These are phyloP conservation scores for Phascolomyces articulosus DNA, from an alignment of 371 early-diverging fungal genomes.

Conservation along the genomic window DNA sequence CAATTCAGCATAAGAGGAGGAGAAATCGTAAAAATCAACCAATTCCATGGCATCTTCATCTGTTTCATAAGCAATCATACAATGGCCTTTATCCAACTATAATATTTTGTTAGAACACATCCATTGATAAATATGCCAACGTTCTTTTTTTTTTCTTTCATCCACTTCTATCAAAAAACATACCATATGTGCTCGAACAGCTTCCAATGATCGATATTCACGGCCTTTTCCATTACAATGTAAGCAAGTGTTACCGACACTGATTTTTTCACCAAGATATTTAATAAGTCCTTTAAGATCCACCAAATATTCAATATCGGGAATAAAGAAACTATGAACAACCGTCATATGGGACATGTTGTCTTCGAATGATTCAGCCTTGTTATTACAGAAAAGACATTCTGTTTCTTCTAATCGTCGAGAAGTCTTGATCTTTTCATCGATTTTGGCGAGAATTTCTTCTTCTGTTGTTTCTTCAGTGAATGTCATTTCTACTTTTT, in stretches of 20 bases:
- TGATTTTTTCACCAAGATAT: slow-evolving; percentile 93
- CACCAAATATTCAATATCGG: slow-evolving; percentile 91
- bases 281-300: slow-evolving; percentile 87
- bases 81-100: slow-evolving; percentile 89
- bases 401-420: slow-evolving; percentile 68
- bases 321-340: slow-evolving; percentile 93
- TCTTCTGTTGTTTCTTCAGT: slow-evolving; percentile 53
- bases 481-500: slow-evolving; percentile 52
- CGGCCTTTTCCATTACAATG: slow-evolving; percentile 94
- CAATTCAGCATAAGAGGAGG: slow-evolving; percentile 47
- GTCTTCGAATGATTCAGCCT: slow-evolving; percentile 69
- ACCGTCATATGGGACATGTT: slow-evolving; percentile 93
- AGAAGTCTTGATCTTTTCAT: slow-evolving; percentile 73
- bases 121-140: no score
- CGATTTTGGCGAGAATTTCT: slow-evolving; percentile 60
- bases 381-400: slow-evolving; percentile 84
- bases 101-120: neutral
- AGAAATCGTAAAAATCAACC: slow-evolving; percentile 92
- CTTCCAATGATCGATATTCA: slow-evolving; percentile 82
- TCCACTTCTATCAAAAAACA: neutral
- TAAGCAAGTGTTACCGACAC: slow-evolving; percentile 91
- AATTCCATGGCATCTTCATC: slow-evolving; percentile 90
- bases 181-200: slow-evolving; percentile 95
- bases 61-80: slow-evolving; percentile 90
- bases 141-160: no score